A percentile compares a stretch with the other conserved stretches of the same genome.
Evolutionary conservation across 768 basidiomycete genomes (phyloP).

Genomic region (Lactifluus subvellereus): DNA sequence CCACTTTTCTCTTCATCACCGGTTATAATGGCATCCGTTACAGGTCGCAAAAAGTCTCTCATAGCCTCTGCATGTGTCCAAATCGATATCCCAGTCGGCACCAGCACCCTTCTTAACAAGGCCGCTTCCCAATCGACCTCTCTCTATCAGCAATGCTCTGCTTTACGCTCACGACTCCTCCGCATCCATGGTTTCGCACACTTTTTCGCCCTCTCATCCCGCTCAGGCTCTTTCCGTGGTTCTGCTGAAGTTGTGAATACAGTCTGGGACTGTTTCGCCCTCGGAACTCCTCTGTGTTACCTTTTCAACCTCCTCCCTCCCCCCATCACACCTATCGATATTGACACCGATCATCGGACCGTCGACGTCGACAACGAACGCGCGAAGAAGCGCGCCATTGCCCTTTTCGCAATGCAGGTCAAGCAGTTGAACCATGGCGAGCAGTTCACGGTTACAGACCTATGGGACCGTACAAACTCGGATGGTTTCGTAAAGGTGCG

Average conservation of each 20-base stretch:
- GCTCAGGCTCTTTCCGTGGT: constrained; percentile 54
- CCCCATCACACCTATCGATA: constrained; percentile 37
- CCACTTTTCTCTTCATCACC: constrained; percentile 18
- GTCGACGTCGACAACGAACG: constrained; percentile 72
- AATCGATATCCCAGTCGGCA: constrained; percentile 69
- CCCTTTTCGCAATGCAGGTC: constrained; percentile 87
- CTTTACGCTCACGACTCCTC: constrained; percentile 68
- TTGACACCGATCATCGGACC: constrained; percentile 59
- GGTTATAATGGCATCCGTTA: constrained; percentile 38
- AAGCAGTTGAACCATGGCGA: constrained; percentile 66
- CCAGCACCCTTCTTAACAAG: constrained; percentile 88
- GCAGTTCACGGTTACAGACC: constrained; percentile 85
- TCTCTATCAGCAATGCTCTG: constrained; percentile 88
- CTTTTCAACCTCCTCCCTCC: constrained; percentile 86
- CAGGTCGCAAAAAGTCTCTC: constrained; percentile 68
- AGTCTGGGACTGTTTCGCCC: constrained; percentile 90
- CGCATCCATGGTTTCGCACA: constrained; percentile 68
- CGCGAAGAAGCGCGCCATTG: constrained; percentile 84
- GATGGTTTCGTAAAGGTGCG: constrained; percentile 92
- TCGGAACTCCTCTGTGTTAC: constrained; percentile 91
- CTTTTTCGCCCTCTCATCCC: constrained; percentile 59
- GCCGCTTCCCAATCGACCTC: constrained; percentile 81
- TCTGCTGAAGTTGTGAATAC: constrained; percentile 91
- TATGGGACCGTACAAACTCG: constrained; percentile 86
- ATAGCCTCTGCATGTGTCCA: constrained; percentile 56